Conservation (phyloP, 2,329 filamentous ascomycete species). For the Bretziella fagacearum region DNA sequence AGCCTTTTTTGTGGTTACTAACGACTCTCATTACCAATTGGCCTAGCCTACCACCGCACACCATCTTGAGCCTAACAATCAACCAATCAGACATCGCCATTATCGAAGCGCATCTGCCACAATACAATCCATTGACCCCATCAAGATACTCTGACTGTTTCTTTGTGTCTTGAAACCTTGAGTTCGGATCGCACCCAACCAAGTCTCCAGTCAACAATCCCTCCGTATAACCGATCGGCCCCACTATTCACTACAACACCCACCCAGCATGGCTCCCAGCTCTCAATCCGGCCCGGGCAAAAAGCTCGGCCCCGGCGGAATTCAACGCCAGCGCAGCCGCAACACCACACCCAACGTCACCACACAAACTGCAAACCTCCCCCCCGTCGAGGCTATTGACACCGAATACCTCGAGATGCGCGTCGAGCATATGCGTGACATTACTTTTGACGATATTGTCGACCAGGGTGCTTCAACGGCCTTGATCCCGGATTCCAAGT, state of each 20-base stretch:
- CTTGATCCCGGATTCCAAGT: constrained; percentile 45
- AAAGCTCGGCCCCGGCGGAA: constrained; percentile 42
- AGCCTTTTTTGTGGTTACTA: too few species aligned
- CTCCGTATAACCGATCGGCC: neutral
- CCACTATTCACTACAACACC: neutral
- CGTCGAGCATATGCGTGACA: constrained; percentile 40
- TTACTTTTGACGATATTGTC: constrained; percentile 53
- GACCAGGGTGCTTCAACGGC: constrained; percentile 41
- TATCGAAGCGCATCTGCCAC: too few species aligned
- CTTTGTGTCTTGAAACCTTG: too few species aligned
- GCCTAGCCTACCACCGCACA: too few species aligned
- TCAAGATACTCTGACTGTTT: too few species aligned
- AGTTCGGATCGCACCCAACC: neutral
- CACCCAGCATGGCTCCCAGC: constrained; percentile 35
- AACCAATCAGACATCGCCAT: too few species aligned
- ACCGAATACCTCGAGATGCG: constrained; percentile 51
- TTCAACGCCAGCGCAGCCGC: constrained; percentile 53
- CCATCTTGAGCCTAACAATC: too few species aligned
- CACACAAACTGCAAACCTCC: constrained; percentile 31
- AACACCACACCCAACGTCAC: constrained; percentile 52
- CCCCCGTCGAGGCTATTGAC: constrained; percentile 36
- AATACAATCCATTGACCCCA: too few species aligned
- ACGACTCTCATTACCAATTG: too few species aligned
- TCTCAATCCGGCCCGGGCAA: constrained; percentile 47
- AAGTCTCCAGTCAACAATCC: neutral